These are phyloP conservation scores for Coemansia furcata DNA, from an alignment of 192 early-diverging fungal genomes.

Conservation along the genomic window DNA sequence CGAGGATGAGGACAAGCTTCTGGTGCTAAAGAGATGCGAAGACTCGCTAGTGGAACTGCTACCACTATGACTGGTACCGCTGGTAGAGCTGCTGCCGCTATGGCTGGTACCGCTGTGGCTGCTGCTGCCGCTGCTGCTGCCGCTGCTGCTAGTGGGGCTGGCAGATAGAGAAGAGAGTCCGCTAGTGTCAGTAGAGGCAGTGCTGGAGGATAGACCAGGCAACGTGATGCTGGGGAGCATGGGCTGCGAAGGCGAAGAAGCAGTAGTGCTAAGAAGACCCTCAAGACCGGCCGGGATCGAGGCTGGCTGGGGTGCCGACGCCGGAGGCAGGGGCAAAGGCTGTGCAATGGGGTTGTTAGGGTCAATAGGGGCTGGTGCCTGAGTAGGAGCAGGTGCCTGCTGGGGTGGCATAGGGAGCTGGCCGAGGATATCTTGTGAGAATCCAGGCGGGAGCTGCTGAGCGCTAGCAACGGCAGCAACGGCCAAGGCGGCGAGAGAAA, in stretches of 20 bases:
- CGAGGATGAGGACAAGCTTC: background rate
- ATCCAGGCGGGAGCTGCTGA: conserved; percentile 37
- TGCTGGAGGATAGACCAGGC: background rate
- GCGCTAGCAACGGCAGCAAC: conserved; percentile 14
- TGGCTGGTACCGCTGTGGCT: background rate
- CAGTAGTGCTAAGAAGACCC: conserved; percentile 2
- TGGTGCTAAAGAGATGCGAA: conserved; percentile 5
- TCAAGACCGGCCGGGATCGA: conserved; percentile 50
- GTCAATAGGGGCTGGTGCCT: conserved; percentile 47
- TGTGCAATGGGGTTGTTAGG: conserved; percentile 50
- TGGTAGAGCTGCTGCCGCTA: background rate
- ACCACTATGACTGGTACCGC: background rate
- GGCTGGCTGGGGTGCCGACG: conserved; percentile 34
- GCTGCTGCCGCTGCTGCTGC: background rate
- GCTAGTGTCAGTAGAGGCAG: background rate
- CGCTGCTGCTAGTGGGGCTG: background rate
- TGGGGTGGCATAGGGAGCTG: conserved; percentile 48
- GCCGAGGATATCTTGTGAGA: conserved; percentile 33
- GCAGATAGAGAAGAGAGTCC: background rate
- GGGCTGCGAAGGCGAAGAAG: conserved; percentile 1
- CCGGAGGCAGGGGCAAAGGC: conserved; percentile 36
- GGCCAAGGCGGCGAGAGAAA: conserved; percentile 32
- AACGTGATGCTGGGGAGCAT: conserved; percentile 16
- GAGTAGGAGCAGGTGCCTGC: conserved; percentile 42
- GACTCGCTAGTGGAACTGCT: background rate